Evolutionary conservation across 2,329 filamentous ascomycete genomes (phyloP), one percentile per base, ranked within the genome.

Genomic region (Cercospora zeina): DNA sequence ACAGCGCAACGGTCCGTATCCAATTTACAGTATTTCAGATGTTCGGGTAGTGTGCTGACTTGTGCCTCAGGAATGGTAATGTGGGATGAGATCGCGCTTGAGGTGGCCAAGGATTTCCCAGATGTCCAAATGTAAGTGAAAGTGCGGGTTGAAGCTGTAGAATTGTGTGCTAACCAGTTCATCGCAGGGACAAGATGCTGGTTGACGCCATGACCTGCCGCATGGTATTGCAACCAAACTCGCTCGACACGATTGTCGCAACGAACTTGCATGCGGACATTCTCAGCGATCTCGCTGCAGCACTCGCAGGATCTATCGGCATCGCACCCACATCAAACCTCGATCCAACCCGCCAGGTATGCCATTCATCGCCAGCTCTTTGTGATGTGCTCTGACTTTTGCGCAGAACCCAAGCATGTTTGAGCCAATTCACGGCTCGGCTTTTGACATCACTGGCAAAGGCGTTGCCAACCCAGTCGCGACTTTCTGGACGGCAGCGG

Each of bases 251-350:
- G 0, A 85, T 88, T 63, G 85, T 88, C 21, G 85, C 84, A 1
- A 86, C 83, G 3, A 88, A 88, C 66, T 70, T 87, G 69, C 75
- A 77, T 50, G 87, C 86, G 3, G 87, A 90, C 67, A 89, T 90
- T 53, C 80, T 90, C 2, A 88, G 86, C 0, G 87, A 90, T 69
- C 77, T 90, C 13, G 88, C 87, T 2, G 87, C 88, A n/a, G 86
- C 87, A 0, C 77, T 90, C 8, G 87, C 87, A 1, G 88, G 88
- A 0, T 87, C 83, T 1, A 90, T 90, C 63, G 87, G 88, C 6
- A 89, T 90, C 64, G 88, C 87, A 1, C 87, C 87, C 2, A 89
- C 87, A 0, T 85, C 82, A 37, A 90, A 90, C 68, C 77, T 90
- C 0, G 87, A 90, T 67, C 87, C 87, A 0, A 85, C 82, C 0